Evolutionary conservation across 768 basidiomycete species (phyloP).

Genomic region (Hypsizygus marmoreus): DNA sequence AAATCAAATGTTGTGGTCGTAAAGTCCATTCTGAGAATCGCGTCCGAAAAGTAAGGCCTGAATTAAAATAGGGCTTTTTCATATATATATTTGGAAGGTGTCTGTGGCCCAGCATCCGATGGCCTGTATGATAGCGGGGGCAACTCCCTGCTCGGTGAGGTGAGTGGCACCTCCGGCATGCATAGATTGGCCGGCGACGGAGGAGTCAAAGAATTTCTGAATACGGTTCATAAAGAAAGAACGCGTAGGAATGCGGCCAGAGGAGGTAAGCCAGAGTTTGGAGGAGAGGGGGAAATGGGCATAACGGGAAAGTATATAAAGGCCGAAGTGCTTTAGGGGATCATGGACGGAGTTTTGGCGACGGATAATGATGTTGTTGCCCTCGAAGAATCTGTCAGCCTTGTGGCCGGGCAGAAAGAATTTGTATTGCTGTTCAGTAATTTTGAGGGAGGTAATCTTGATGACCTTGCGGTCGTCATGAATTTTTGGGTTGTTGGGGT

Average conservation of each 20-base stretch:
- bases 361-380: conserved; percentile 22
- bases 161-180: conserved; percentile 43
- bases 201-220: conserved; percentile 17
- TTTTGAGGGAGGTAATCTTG: conserved; percentile 12
- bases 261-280: conserved; percentile 32
- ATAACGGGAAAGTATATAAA: conserved; percentile 28
- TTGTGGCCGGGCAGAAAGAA: conserved; percentile 41
- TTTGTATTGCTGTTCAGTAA: neutral
- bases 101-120: conserved; percentile 40
- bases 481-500: conserved; percentile 21
- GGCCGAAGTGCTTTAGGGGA: conserved; percentile 13
- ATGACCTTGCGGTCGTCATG: conserved; percentile 22
- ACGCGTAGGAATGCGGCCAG: conserved; percentile 32
- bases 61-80: too few relatives aligned
- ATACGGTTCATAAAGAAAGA: conserved; percentile 36
- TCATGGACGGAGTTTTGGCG: conserved; percentile 7
- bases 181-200: conserved; percentile 36
- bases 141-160: conserved; percentile 30
- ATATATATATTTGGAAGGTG: conserved; percentile 39
- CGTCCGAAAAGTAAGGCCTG: too few relatives aligned
- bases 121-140: conserved; percentile 34
- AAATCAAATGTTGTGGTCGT: too few relatives aligned
- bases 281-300: conserved; percentile 23
- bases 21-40: too few relatives aligned
- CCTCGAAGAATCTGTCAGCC: conserved; percentile 31